These are phyloP conservation scores for Mycogone perniciosa DNA, from an alignment of 2,329 filamentous ascomycete species.

Conservation along the genomic window DNA sequence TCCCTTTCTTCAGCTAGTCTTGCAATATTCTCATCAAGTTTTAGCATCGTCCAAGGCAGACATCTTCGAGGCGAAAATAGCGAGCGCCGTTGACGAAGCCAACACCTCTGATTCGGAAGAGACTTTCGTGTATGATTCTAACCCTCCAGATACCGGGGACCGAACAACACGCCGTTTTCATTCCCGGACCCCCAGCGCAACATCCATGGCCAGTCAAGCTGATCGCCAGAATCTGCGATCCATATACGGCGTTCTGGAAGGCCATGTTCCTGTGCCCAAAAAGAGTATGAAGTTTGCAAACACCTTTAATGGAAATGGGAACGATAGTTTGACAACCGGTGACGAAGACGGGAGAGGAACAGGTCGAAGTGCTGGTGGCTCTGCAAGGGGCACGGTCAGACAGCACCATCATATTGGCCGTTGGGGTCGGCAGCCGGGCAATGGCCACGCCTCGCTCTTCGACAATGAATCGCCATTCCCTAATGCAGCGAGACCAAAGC, in stretches of 20 bases:
- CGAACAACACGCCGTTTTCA: constrained; percentile 68
- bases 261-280: constrained; percentile 47
- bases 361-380: constrained; percentile 54
- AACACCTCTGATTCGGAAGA: constrained; percentile 97
- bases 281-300: constrained; percentile 97
- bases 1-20: neutral
- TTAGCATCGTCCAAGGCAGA: constrained; percentile 90
- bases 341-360: constrained; percentile 63
- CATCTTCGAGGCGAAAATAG: constrained; percentile 95
- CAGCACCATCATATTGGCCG: constrained; percentile 71
- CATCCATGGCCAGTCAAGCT: constrained; percentile 69
- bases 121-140: constrained; percentile 98
- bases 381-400: constrained; percentile 59
- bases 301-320: constrained; percentile 59
- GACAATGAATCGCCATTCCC: constrained; percentile 75
- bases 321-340: constrained; percentile 45
- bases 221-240: constrained; percentile 55
- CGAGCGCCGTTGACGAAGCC: constrained; percentile 90
- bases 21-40: neutral
- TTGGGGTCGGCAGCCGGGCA: constrained; percentile 64
- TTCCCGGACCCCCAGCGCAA: constrained; percentile 89
- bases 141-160: constrained; percentile 65
- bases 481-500: constrained; percentile 57
- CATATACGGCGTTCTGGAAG: constrained; percentile 63
- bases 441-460: constrained; percentile 64